Percentiles rank a stretch among this genome's conserved stretches.
Conservation (phyloP, 2,329 filamentous ascomycete genomes). For the Didymosphaeria variabile region DNA sequence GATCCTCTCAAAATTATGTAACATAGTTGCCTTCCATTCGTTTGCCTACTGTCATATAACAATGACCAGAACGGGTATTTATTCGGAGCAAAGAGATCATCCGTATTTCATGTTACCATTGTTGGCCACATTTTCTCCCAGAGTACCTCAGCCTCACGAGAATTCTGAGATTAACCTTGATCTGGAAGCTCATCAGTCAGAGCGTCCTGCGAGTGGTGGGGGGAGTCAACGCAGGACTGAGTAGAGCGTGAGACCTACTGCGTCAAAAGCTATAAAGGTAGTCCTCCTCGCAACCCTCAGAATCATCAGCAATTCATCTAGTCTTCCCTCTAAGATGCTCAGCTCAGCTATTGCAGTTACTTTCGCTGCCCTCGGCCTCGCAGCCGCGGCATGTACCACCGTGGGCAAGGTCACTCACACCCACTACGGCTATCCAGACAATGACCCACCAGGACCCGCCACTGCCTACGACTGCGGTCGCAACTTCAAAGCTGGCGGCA, state of each 20-base stretch:
- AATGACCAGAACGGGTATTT: neutral
- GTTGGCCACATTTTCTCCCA: neutral
- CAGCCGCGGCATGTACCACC: slow-evolving; percentile 15
- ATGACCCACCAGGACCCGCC: slow-evolving; percentile 31
- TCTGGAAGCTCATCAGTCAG: neutral
- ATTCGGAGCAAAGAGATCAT: neutral
- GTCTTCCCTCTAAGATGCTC: slow-evolving; percentile 12
- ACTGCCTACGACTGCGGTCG: slow-evolving; percentile 40
- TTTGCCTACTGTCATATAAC: neutral
- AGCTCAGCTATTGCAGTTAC: slow-evolving; percentile 9
- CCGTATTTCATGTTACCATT: neutral
- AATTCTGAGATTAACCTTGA: neutral
- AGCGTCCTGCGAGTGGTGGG: neutral
- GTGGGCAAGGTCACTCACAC: slow-evolving; percentile 26
- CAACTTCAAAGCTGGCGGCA: slow-evolving; percentile 50
- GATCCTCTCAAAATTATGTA: neutral
- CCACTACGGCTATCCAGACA: slow-evolving; percentile 41
- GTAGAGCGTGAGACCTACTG: neutral
- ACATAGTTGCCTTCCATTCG: neutral
- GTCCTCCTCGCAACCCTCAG: neutral
- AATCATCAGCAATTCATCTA: neutral
- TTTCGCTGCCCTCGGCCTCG: slow-evolving; percentile 15
- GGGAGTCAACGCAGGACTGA: neutral
- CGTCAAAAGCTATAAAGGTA: neutral
- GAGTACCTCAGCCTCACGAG: no score